Percentiles rank a stretch among this genome's conserved stretches.
Evolutionary conservation across 257 asterid genomes (phyloP).

Genomic region (Verbascum thapsus): DNA sequence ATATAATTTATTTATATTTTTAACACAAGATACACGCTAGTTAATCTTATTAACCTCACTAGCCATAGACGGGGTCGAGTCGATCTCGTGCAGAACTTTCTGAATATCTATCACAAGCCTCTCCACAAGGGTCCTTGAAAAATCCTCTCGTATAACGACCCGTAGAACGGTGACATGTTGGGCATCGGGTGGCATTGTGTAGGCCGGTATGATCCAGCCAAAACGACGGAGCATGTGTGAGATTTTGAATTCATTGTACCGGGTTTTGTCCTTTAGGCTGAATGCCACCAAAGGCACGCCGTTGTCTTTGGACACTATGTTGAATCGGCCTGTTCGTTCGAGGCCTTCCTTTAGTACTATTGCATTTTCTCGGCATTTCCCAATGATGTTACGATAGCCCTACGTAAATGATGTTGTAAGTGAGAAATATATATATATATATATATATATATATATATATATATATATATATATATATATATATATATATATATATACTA

Average conservation of each 20-base stretch:
- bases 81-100: slow-evolving; percentile 78
- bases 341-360: slow-evolving; percentile 62
- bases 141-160: slow-evolving; percentile 82
- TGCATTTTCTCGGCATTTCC: slow-evolving; percentile 81
- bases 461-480: too few species aligned
- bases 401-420: slow-evolving; percentile 20
- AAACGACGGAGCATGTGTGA: slow-evolving; percentile 70
- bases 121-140: slow-evolving; percentile 77
- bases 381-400: slow-evolving; percentile 83
- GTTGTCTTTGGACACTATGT: too few species aligned
- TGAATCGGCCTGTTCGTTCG: slow-evolving; percentile 70
- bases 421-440: too few species aligned
- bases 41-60: too few species aligned
- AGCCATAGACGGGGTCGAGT: slow-evolving; percentile 63
- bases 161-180: slow-evolving; percentile 79
- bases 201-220: too few species aligned
- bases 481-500: neutral
- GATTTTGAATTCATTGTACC: slow-evolving; percentile 75
- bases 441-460: too few species aligned
- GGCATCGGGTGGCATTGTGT: slow-evolving; percentile 90
- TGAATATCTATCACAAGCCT: slow-evolving; percentile 66
- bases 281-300: slow-evolving; percentile 91
- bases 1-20: too few species aligned
- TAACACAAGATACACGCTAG: too few species aligned
- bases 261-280: slow-evolving; percentile 72